phyloP scores from a whole-genome alignment of 257 asterid species.

The Solanum pennellii region DNA sequence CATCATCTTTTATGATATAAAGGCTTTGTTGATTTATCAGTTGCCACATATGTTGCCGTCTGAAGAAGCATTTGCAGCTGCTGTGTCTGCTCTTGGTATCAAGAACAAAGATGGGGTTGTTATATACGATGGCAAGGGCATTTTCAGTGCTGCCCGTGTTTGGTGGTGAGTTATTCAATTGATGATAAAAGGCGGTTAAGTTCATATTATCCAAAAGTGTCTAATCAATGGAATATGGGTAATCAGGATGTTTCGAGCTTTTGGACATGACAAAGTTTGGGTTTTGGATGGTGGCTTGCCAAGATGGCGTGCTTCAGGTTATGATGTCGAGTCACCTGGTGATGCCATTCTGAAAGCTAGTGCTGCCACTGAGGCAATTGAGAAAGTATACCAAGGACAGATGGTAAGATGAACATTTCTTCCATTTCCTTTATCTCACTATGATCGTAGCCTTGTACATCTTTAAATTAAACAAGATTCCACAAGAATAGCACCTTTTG shows the following conservation, averaged over 20 bases:
- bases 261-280: constrained; percentile 88
- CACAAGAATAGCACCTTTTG: neutral
- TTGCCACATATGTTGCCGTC: constrained; percentile 98
- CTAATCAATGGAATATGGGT: neutral
- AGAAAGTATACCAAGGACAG: constrained; percentile 73
- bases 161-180: constrained; percentile 69
- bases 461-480: neutral
- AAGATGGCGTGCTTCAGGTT: constrained; percentile 84
- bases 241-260: constrained; percentile 94
- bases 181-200: neutral
- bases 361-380: constrained; percentile 95
- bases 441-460: neutral
- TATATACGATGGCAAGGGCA: constrained; percentile 95
- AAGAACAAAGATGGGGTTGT: constrained; percentile 79
- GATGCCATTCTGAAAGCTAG: constrained; percentile 92
- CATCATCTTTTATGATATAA: neutral
- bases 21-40: constrained; percentile 29
- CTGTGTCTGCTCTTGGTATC: constrained; percentile 90
- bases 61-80: constrained; percentile 96
- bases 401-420: constrained; percentile 8
- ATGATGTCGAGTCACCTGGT: constrained; percentile 74
- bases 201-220: neutral
- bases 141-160: constrained; percentile 98
- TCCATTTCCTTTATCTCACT: neutral
- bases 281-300: constrained; percentile 96